Evolutionary conservation across 768 basidiomycete species (phyloP), one percentile per base, ranked within the genome.

Genomic region (Podaxis sp.): DNA sequence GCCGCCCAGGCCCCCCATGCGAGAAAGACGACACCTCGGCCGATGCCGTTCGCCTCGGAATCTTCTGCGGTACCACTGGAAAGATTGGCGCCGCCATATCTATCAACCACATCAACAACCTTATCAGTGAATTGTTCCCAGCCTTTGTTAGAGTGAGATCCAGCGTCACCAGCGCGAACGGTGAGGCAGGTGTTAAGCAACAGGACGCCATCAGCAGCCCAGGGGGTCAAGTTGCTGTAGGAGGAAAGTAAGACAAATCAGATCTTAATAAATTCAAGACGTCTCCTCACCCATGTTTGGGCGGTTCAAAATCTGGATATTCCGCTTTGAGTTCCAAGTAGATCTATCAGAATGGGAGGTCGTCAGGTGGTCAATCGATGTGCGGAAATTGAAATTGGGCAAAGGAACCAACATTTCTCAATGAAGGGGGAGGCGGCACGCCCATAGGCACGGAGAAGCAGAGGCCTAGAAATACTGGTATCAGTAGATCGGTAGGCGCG

Each of bases 181-280:
- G 95, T 96, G 52, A 98, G 80, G 61, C 88, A 90, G n/a, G 93
- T 91, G 76, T 97, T 98, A 50, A 97, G 82, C 72, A 96, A 82
- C 62, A 97, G 79, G 42, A 98, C 95, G 54, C 95, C 95, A 60
- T 88, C 87, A 62, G 84, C 77, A 1, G 94, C 92, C 89, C 93
- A 94, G 18, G 79, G 72, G 5, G 84, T 83, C 47, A 98, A 79
- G 69, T 93, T 91, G 59, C 95, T 94, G 67, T 36, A 62, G 35
- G 47, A 52, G 58, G 37, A 60, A 62, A 37, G 51, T 40, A 58
- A 58, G 60, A 32, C 50, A 35, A 48, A 40, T 55, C 28, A n/a
- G 61, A 28, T 51, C 25, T n/a, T n/a, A 59, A 37, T 38, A 61
- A 52, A 52, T 44, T 9, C 40, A n/a, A 56, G 42, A 38, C 50